Evolutionary conservation across 495 filamentous ascomycete genomes (phyloP), one percentile per base, ranked within the genome.

Genomic region (Penicillium steckii): DNA sequence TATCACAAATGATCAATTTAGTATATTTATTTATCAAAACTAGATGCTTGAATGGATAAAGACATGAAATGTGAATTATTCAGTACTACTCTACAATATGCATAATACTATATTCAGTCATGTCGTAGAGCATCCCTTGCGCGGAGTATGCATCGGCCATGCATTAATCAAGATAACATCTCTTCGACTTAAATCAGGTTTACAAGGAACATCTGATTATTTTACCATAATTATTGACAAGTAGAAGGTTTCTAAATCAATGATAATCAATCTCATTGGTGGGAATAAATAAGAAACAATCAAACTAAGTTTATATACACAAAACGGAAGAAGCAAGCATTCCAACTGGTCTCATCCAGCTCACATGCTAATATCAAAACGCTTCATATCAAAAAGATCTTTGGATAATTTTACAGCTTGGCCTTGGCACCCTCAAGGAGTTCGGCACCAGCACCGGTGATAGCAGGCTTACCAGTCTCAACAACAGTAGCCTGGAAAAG

Each of bases 381-480:
- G 60, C 55, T 45, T 60, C 57, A 59, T 59, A n/a, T 17, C 52
- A 29, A 44, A 56, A 24, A 58, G 33, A 18, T 37, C 47, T n/a
- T n/a, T 42, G 40, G 46, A 49, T 64, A n/a, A 64, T 51, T 68
- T 79, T 77, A 89, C 74, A 88, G 61, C 70, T 85, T 88, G 44
- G 73, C 70, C 66, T 82, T 85, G 38, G 69, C 72, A 37, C 72
- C 72, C 33, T 75, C 79, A 32, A 90, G 55, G 65, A 98, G 77
- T 80, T 97, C 93, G 3, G 85, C 92, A 15, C 91, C 93, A 17
- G 88, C 95, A 10, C 87, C 90, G 8, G 82, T 81, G 71, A 98
- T 96, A 55, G 88, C 89, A 56, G 91, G 73, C 80, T 96, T 97
- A 40, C 94, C 95, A 44, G 94, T 98, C 80, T 98, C 94, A 64